Base-by-base conservation (phyloP, 805 yeast species). In the Hyphopichia homilentoma region DNA sequence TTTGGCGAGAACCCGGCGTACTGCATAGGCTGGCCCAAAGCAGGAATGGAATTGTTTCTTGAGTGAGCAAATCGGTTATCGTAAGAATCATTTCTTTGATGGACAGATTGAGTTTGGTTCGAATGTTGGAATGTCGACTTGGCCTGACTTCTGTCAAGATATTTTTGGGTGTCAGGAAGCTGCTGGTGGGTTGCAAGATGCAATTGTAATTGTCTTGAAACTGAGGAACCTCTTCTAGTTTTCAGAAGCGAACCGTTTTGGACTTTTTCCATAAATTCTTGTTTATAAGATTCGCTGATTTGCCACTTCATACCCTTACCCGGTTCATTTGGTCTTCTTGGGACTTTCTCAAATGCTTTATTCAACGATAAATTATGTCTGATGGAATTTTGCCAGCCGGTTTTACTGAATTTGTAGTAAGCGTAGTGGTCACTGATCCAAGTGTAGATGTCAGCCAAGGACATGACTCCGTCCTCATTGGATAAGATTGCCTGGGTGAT, bases 241-340 rank as follows among this genome's bases (percentile, higher is more conserved):
- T 84, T 84, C 45, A 79, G 76, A 30, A 84, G 60, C 24, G 82
- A 74, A 11, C 96, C 96, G 39, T 75, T 79, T 38, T 76, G 77
- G 62, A 89, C 79, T 63, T 88, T 85, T 45, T 73, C 75, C 54
- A 89, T 60, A 49, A 89, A 89, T 43, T 93, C 98, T 27, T 79
- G 80, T 48, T 83, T 81, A 56, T 84, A 90, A 29, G 79, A 65
- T 25, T 86, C 93, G 41, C 88, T 79, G 38, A 93, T 89, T 62
- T 88, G 94, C 99, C 99, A 93, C 61, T 93, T 93, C 95, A 93
- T 90, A 43, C 98, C 97, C 59, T 93, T 93, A 12, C 99, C 98
- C 0, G 97, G 97, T 62, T 93, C 97, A 57, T 87, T 83, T 19
- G 95, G 89, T 53, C 84, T 77, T 50, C 99, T 74, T 25, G 97